These are phyloP conservation scores for Tetracladium marchalianum DNA, from an alignment of 495 filamentous ascomycete genomes.

Conservation along the genomic window DNA sequence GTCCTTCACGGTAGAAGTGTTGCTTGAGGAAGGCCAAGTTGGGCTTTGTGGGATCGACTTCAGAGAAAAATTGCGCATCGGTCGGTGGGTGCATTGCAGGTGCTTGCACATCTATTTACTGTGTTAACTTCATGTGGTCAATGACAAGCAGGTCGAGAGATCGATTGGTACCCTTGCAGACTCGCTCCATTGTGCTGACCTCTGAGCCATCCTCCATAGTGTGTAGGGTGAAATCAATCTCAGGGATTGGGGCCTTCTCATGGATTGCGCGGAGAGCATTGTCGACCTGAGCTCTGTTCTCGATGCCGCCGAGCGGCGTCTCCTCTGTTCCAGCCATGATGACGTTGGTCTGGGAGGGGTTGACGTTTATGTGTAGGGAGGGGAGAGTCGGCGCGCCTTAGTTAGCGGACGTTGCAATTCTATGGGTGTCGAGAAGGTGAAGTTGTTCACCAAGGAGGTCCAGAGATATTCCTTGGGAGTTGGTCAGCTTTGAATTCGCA, in stretches of 20 bases:
- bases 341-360: not conserved
- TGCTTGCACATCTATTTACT: conserved; percentile 76
- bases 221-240: conserved; percentile 97
- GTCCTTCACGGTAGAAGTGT: conserved; percentile 95
- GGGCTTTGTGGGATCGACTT: conserved; percentile 77
- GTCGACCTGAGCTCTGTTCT: conserved; percentile 37
- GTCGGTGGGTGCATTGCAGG: conserved; percentile 85
- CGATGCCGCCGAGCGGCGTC: not conserved
- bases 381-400: conserved; percentile 14
- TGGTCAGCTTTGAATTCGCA: not conserved
- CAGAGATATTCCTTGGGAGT: not conserved
- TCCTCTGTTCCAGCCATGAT: not conserved
- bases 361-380: not conserved
- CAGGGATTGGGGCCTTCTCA: conserved; percentile 87
- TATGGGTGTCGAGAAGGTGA: not conserved
- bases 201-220: conserved; percentile 94
- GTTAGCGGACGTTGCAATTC: conserved; percentile 2
- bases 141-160: conserved; percentile 7
- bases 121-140: not conserved
- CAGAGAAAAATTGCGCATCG: conserved; percentile 64
- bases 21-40: conserved; percentile 92
- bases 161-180: conserved; percentile 75
- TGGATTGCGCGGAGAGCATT: conserved; percentile 72
- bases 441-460: not conserved
- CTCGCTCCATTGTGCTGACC: conserved; percentile 89